Base-by-base conservation (phyloP, 2,329 filamentous ascomycete species). In the Ophiostoma piceae region DNA sequence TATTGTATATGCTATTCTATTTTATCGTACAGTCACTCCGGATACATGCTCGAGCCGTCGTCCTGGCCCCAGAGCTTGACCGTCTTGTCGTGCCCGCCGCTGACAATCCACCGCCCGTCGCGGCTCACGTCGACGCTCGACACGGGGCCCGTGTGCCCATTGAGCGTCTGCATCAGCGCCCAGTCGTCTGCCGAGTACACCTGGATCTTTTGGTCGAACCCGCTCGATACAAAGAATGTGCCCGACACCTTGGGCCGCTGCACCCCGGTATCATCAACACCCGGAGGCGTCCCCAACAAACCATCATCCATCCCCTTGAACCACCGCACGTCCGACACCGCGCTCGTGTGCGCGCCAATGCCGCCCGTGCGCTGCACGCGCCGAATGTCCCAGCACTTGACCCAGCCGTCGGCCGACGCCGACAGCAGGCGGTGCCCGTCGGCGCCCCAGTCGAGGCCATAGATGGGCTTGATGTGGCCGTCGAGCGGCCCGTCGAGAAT, bases 131-230 rank as follows among this genome's bases (percentile, higher is more conserved):
- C 95, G 14, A 92, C 90, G 74, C 92, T 96, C 68, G 96, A 87
- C 12, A 99, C 94, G 57, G 96, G 95, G 1, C 92, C 94, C 1
- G 93, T 92, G 79, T 99, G 95, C 0, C 94, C 95, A 75, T 90
- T 92, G 71, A 99, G 82, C 19, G 89, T 92, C 80, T 96, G 96
- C 72, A 94, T 88, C 71, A 96, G 81, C 0, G 91, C 90, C 94
- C 95, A 99, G 80, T 99, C 94, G 78, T 99, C 95, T 1, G 93
- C 93, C 7, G 93, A 97, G 80, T 96, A 98, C 74, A 99, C 86
- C 77, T 97, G 97, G 79, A 99, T 90, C 75, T 93, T 94, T 78
- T 91, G 92, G 81, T 99, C 95, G 77, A 98, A 98, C 0, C 95
- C 95, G 74, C 90, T 88, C 2, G 89, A 93, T 2, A 97, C 90